Base-by-base conservation (phyloP, 805 yeast genomes). In the Nadsonia fulvescens region DNA sequence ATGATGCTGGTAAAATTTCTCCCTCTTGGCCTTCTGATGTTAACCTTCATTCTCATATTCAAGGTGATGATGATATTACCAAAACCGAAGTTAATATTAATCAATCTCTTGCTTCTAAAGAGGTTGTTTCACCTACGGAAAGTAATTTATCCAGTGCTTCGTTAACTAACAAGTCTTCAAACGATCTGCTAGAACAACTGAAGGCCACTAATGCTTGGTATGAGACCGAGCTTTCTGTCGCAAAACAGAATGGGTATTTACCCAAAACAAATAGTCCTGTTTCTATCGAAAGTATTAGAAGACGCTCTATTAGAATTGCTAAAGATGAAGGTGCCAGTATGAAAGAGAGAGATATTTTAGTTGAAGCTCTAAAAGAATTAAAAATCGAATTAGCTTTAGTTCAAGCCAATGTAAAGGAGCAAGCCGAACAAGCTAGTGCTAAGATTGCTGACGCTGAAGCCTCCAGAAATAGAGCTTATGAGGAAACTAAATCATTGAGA, bases 121-220 rank as follows among this genome's bases (percentile, higher is more conserved):
- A n/a, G n/a, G n/a, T n/a, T n/a, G n/a, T n/a, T n/a, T n/a, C n/a
- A n/a, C n/a, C n/a, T n/a, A n/a, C n/a, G n/a, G n/a, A n/a, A n/a
- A n/a, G n/a, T n/a, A n/a, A n/a, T n/a, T n/a, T n/a, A n/a, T n/a
- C n/a, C n/a, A n/a, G n/a, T n/a, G n/a, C n/a, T n/a, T n/a, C n/a
- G n/a, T n/a, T n/a, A n/a, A n/a, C n/a, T n/a, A n/a, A n/a, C n/a
- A n/a, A n/a, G n/a, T n/a, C n/a, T n/a, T n/a, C n/a, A 9, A 15
- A 23, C 7, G 40, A 41, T 23, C 45, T 36, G 6, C 22, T 42
- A 16, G 46, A 42, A 25, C 37, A 36, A 18, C 34, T 42, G 16
- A 42, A 41, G 30, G 46, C 44, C 4, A 40, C 46, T 15, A 42
- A 42, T 24, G 32, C 44, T 5, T 42, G 46, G 46, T 42, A 42